These are phyloP conservation scores for Paramecium caudatum DNA, from an alignment of 73 alveolate species.

Conservation along the genomic window DNA sequence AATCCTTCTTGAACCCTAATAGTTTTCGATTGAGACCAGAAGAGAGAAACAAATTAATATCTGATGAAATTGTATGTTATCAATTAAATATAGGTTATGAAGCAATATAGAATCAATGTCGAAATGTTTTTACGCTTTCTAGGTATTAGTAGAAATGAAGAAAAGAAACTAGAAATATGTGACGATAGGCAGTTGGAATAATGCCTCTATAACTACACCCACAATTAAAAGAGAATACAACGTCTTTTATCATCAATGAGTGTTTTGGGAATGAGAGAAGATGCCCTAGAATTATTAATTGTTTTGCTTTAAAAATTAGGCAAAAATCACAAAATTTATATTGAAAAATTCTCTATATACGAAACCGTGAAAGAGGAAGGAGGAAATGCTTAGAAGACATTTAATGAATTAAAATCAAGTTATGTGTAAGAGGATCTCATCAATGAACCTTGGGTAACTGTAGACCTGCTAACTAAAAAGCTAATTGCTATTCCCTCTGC, in stretches of 20 bases:
- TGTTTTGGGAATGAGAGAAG: constrained; percentile 37
- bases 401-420: neutral
- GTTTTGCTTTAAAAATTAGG: neutral
- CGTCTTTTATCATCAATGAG: constrained; percentile 12
- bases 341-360: neutral
- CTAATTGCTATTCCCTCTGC: neutral
- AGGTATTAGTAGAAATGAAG: constrained; percentile 4
- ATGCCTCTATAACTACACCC: constrained; percentile 18
- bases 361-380: neutral
- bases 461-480: neutral
- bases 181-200: neutral
- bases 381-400: neutral
- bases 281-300: neutral
- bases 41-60: neutral
- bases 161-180: neutral
- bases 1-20: constrained; percentile 13
- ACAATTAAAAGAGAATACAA: neutral
- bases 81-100: neutral
- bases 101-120: neutral
- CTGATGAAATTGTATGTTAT: neutral
- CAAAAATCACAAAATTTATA: neutral
- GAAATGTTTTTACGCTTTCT: constrained; percentile 26
- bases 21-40: constrained; percentile 5
- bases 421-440: neutral
- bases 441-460: neutral